Percentiles rank a stretch among this genome's conserved stretches.
These are phyloP conservation scores for Botrytis medusae DNA, from an alignment of 2,329 filamentous ascomycete genomes.

Conservation along the genomic window DNA sequence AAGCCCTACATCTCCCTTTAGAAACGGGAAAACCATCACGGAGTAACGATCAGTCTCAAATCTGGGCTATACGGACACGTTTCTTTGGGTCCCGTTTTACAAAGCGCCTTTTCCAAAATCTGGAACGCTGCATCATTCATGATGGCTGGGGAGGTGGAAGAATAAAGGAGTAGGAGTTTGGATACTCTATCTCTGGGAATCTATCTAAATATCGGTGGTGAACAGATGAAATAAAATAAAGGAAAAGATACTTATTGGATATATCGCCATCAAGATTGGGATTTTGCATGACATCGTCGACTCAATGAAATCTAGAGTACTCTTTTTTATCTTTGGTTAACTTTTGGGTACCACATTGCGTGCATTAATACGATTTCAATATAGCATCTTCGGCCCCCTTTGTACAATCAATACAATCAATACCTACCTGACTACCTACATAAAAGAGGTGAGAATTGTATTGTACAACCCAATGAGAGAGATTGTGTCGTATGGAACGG, in stretches of 20 bases:
- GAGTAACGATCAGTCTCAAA: neutral
- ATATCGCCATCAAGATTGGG: neutral
- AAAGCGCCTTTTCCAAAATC: neutral
- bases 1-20: neutral
- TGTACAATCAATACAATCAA: neutral
- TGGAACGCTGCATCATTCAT: conserved; percentile 4
- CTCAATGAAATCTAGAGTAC: neutral
- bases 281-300: neutral
- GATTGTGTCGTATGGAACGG: neutral
- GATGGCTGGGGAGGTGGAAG: conserved; percentile 5
- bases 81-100: neutral
- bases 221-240: conserved; percentile 3
- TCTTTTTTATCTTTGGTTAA: neutral
- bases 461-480: neutral
- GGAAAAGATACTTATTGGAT: neutral
- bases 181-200: neutral
- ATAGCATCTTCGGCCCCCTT: neutral
- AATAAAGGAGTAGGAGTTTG: conserved; percentile 2
- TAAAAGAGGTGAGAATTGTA: neutral
- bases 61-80: neutral
- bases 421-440: no score
- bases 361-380: neutral
- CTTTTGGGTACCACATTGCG: neutral
- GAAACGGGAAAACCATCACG: neutral
- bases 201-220: neutral